Evolutionary conservation across 2,329 filamentous ascomycete genomes (phyloP).

Genomic region (Aspergillus tubingensis): DNA sequence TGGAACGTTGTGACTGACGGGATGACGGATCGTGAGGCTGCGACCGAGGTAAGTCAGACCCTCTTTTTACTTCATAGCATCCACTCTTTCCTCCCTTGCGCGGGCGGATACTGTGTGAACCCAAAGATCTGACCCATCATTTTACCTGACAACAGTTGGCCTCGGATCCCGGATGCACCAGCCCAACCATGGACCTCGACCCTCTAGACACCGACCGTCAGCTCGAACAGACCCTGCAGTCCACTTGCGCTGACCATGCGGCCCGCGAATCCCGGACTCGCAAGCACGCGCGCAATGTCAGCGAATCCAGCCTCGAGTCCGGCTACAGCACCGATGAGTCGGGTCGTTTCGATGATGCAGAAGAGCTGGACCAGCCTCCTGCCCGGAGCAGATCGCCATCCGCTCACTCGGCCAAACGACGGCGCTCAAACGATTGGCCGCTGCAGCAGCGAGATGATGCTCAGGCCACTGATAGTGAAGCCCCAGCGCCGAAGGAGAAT

Average conservation of each 20-base stretch:
- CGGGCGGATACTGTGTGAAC: not conserved
- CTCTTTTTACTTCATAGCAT: not conserved
- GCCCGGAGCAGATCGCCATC: slow-evolving; percentile 25
- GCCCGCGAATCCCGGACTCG: slow-evolving; percentile 24
- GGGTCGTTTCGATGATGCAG: slow-evolving; percentile 39
- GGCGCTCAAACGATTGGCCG: slow-evolving; percentile 50
- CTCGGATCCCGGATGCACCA: not conserved
- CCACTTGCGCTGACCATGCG: slow-evolving; percentile 17
- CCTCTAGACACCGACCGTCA: slow-evolving; percentile 24
- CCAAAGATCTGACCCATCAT: not conserved
- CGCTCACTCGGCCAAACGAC: slow-evolving; percentile 44
- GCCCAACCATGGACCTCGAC: slow-evolving; percentile 18
- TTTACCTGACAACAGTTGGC: slow-evolving; percentile 14
- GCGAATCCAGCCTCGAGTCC: slow-evolving; percentile 18
- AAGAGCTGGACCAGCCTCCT: slow-evolving; percentile 26
- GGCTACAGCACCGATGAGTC: slow-evolving; percentile 37
- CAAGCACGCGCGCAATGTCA: slow-evolving; percentile 32
- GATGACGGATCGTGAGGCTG: not conserved
- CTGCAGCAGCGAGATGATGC: slow-evolving; percentile 7
- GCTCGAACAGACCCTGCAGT: slow-evolving; percentile 26
- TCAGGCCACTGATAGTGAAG: not conserved
- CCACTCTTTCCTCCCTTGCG: slow-evolving; percentile 11
- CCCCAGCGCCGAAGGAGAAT: not conserved
- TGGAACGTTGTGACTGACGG: not conserved
- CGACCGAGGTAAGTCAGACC: not conserved